Evolutionary conservation across 768 basidiomycete genomes (phyloP), one percentile per base, ranked within the genome.

Genomic region (Daedaleopsis sinensis): DNA sequence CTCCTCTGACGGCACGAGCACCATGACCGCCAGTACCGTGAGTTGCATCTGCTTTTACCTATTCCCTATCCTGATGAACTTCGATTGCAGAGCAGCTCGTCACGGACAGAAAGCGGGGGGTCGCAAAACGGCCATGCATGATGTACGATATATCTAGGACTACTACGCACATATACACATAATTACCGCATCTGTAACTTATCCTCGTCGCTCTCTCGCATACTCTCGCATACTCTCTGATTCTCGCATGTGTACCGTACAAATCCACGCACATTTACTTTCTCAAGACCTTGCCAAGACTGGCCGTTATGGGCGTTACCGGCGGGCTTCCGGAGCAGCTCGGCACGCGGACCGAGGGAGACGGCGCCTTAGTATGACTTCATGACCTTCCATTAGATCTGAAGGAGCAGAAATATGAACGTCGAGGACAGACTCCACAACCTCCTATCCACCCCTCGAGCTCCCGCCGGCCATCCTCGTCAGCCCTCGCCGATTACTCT

Each of bases 1-100:
- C 21, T 68, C 69, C 49, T 63, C 57, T 27, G 56, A 62, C 32
- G 19, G 46, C 19, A 50, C 49, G 13, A 27, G 27, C 49, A 50
- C 49, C 12, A 32, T 23, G 23, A 50, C 55, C 49, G 54, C 61
- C 11, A 57, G 50, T 4, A 57, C 43, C 21, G 61, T 62, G 48
- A 21, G 56, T 55, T 13, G 21, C 15, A 24, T 24, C 23, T 23
- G 21, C 21, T 27, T 49, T 10, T 10, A 27, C 24, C 5, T 5
- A 19, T 18, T 27, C 1, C 36, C 35, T 16, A 0, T 24, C 19
- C 23, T 49, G 47, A 49, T 21, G 2, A 5, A 1, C 21, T 13
- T 24, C 21, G 47, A 11, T 42, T 18, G 39, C 43, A 62, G 61
- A 62, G 55, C 10, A 44, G 43, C 9, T 63, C 62, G 15, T 46